A percentile compares a stretch with the other conserved stretches of the same genome.
Conservation (phyloP, 2,329 filamentous ascomycete species). For the Colletotrichum simmondsii region DNA sequence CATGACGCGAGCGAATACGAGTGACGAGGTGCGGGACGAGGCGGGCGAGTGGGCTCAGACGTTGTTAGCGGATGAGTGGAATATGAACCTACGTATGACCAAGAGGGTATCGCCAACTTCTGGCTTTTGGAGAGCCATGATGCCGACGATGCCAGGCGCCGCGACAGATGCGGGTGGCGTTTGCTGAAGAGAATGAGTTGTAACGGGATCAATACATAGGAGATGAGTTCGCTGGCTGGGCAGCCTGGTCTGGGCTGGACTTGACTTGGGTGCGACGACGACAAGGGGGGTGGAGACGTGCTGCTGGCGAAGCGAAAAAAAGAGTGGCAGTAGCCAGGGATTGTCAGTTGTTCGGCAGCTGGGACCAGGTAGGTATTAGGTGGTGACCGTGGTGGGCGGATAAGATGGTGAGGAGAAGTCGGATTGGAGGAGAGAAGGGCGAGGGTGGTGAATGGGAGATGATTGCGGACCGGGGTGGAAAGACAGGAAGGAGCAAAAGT, state of each 20-base stretch:
- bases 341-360: constrained; percentile 29
- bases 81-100: constrained; percentile 73
- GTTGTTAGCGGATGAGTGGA: constrained; percentile 8
- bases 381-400: constrained; percentile 7
- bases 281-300: constrained; percentile 20
- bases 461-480: constrained; percentile 27
- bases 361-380: constrained; percentile 25
- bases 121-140: constrained; percentile 63
- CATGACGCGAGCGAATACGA: constrained; percentile 17
- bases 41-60: constrained; percentile 5
- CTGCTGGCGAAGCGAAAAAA: constrained; percentile 28
- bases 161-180: constrained; percentile 35
- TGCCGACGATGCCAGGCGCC: constrained; percentile 35
- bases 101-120: constrained; percentile 75
- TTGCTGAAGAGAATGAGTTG: constrained; percentile 30
- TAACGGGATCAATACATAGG: constrained; percentile 35
- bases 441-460: constrained; percentile 23
- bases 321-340: constrained; percentile 27
- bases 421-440: neutral
- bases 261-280: constrained; percentile 28
- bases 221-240: constrained; percentile 29
- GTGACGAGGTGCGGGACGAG: constrained; percentile 8
- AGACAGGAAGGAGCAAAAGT: constrained; percentile 2
- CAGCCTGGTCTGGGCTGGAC: constrained; percentile 30
- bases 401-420: constrained; percentile 8